Conservation (phyloP, 2,329 filamentous ascomycete species). For the Ilyonectria destructans region DNA sequence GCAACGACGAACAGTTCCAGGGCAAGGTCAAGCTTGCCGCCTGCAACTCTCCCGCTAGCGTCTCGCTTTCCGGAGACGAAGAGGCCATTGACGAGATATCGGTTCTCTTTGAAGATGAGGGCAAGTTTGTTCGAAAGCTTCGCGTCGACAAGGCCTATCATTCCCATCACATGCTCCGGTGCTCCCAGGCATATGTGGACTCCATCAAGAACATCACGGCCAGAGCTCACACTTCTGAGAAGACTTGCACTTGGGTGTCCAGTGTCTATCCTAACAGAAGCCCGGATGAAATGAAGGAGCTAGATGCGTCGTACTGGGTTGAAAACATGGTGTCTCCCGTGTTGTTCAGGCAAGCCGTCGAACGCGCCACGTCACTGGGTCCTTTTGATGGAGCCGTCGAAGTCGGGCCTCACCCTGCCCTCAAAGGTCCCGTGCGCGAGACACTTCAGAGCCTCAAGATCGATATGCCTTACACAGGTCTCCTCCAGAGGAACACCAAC, state of each 20-base stretch:
- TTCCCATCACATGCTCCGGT: conserved; percentile 66
- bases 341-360: too few relatives aligned
- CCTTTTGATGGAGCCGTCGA: conserved; percentile 50
- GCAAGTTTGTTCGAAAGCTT: conserved; percentile 50
- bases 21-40: conserved; percentile 48
- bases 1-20: conserved; percentile 18
- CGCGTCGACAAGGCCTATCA: conserved; percentile 65
- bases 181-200: too few relatives aligned
- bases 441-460: conserved; percentile 49
- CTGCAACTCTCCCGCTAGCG: conserved; percentile 40
- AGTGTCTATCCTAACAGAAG: too few relatives aligned
- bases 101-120: conserved; percentile 29
- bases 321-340: neutral
- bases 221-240: too few relatives aligned
- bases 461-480: conserved; percentile 21
- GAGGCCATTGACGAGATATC: conserved; percentile 47
- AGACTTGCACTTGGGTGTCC: too few relatives aligned
- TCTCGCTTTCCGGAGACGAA: conserved; percentile 52
- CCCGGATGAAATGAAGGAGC: too few relatives aligned
- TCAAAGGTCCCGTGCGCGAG: conserved; percentile 64
- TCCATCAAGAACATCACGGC: too few relatives aligned
- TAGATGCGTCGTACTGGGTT: too few relatives aligned
- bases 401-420: conserved; percentile 64
- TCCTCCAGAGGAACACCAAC: too few relatives aligned
- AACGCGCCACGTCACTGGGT: conserved; percentile 9